Conservation (phyloP, 202 grass and related monocot species). For the Zoysia matrella region DNA sequence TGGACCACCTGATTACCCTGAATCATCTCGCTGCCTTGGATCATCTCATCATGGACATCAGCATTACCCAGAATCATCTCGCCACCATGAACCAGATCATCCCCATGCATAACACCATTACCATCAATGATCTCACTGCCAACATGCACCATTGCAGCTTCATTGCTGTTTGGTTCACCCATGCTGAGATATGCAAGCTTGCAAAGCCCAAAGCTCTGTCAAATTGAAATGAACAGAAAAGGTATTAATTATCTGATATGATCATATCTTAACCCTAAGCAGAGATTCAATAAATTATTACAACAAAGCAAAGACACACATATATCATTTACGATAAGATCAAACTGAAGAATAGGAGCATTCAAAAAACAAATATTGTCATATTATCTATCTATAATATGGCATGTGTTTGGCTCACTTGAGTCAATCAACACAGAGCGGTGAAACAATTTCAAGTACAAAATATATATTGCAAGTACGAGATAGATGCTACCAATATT, state of each 20-base stretch:
- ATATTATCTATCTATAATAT: neutral
- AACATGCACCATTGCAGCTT: slow-evolving; percentile 36
- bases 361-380: neutral
- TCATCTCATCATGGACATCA: no score
- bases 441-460: neutral
- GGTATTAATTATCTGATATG: slow-evolving; percentile 22
- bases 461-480: neutral
- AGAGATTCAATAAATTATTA: neutral
- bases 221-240: slow-evolving; percentile 15
- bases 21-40: slow-evolving; percentile 23
- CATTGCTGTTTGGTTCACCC: slow-evolving; percentile 53
- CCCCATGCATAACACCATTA: slow-evolving; percentile 34
- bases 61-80: no score
- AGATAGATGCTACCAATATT: slow-evolving; percentile 5
- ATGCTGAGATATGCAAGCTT: slow-evolving; percentile 36
- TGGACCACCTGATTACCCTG: slow-evolving; percentile 27
- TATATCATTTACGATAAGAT: slow-evolving; percentile 1
- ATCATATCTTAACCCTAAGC: slow-evolving; percentile 21
- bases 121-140: slow-evolving; percentile 34
- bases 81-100: slow-evolving; percentile 27
- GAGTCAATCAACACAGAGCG: neutral
- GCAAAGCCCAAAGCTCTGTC: slow-evolving; percentile 27
- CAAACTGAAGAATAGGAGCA: neutral
- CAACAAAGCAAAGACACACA: neutral
- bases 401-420: neutral